Percentiles rank a stretch among this genome's conserved stretches.
Conservation (phyloP, 129 eudicot species). For the Ambrosia trifida region DNA sequence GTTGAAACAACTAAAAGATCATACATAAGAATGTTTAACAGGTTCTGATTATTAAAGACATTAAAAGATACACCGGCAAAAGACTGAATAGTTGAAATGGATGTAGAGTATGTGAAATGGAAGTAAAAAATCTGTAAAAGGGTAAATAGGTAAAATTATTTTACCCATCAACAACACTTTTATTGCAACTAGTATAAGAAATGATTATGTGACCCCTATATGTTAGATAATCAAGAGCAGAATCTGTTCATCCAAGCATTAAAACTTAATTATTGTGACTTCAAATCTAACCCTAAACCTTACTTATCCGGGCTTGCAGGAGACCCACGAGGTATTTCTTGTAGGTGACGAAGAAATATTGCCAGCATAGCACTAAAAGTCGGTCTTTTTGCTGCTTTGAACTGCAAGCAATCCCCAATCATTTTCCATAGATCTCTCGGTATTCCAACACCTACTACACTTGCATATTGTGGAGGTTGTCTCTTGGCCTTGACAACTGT, state of each 20-base stretch:
- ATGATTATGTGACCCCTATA: not conserved
- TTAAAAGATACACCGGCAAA: not conserved
- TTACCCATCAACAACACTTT: not conserved
- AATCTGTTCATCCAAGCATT: slow-evolving; percentile 10
- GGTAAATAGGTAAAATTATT: not conserved
- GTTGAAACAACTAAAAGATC: not conserved
- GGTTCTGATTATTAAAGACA: slow-evolving; percentile 6
- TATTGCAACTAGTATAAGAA: slow-evolving; percentile 11
- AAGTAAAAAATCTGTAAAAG: not conserved
- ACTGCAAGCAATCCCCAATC: slow-evolving; percentile 97
- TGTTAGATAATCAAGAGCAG: not conserved
- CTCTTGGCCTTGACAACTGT: slow-evolving; percentile 67
- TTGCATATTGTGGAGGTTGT: slow-evolving; percentile 97
- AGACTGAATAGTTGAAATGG: not conserved
- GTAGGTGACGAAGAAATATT: slow-evolving; percentile 84
- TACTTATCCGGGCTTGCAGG: slow-evolving; percentile 95
- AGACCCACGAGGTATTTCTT: slow-evolving; percentile 92
- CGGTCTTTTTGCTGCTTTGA: slow-evolving; percentile 84
- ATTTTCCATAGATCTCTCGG: slow-evolving; percentile 97
- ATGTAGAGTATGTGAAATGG: not conserved
- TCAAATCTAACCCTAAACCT: slow-evolving; percentile 25
- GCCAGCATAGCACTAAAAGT: slow-evolving; percentile 88
- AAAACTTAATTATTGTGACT: not conserved
- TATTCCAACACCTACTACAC: slow-evolving; percentile 98
- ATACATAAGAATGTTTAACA: not conserved